Evolutionary conservation across 129 eudicot genomes (phyloP).

Genomic region (Kitagawia praeruptora): DNA sequence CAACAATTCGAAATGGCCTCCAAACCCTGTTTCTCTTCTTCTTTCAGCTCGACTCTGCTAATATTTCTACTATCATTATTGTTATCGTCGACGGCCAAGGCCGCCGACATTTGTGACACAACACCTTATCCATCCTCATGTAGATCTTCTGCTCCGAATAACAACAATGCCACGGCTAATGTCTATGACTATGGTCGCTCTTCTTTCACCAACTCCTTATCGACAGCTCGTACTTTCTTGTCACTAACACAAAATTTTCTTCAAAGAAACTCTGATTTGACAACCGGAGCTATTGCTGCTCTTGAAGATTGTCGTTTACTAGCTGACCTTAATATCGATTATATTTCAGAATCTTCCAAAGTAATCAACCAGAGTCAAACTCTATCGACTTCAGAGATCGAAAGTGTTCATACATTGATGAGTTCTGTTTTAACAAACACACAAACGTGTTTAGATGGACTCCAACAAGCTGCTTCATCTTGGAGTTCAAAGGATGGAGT

Average conservation of each 20-base stretch:
- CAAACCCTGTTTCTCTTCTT: background rate
- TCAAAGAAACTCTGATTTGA: slow-evolving; percentile 6
- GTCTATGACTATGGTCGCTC: slow-evolving; percentile 35
- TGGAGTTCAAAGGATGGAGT: slow-evolving; percentile 26
- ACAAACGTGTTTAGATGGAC: slow-evolving; percentile 51
- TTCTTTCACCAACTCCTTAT: slow-evolving; percentile 31
- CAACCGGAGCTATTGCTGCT: slow-evolving; percentile 31
- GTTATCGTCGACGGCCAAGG: background rate
- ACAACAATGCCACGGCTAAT: slow-evolving; percentile 22
- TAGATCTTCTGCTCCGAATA: slow-evolving; percentile 14
- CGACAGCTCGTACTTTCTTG: slow-evolving; percentile 26
- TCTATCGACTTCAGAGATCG: slow-evolving; percentile 1
- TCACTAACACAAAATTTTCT: slow-evolving; percentile 25
- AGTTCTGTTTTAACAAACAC: slow-evolving; percentile 48
- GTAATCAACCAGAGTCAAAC: slow-evolving; percentile 3
- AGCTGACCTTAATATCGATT: slow-evolving; percentile 34
- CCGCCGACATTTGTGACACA: slow-evolving; percentile 22
- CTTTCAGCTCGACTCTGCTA: background rate
- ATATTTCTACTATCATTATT: background rate
- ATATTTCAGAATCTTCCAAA: slow-evolving; percentile 12
- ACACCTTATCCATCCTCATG: slow-evolving; percentile 42
- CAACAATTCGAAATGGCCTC: background rate
- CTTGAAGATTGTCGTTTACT: slow-evolving; percentile 34
- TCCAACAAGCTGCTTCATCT: slow-evolving; percentile 23
- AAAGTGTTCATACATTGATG: slow-evolving; percentile 32